Evolutionary conservation across 805 yeast species (phyloP).

Genomic region (Phaffomyces opuntiae): DNA sequence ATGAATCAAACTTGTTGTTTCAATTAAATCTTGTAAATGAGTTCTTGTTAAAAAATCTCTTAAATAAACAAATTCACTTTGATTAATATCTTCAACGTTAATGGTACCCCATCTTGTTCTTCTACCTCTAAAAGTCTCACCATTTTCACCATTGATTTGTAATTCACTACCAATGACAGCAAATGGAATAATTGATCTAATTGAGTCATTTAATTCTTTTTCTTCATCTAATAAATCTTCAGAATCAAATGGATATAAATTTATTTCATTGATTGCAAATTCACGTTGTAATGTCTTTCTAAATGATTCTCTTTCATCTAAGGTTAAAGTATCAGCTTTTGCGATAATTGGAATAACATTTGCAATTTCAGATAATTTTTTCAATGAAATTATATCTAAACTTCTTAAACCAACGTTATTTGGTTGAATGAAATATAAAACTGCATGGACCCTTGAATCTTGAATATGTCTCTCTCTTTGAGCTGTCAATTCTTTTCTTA

Average conservation of each 20-base stretch:
- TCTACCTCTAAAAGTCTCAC: conserved; percentile 81
- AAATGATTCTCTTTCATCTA: conserved; percentile 74
- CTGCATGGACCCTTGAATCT: conserved; percentile 92
- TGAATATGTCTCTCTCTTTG: conserved; percentile 76
- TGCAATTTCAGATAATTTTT: conserved; percentile 79
- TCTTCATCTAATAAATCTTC: conserved; percentile 67
- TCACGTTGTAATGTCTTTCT: conserved; percentile 74
- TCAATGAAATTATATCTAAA: conserved; percentile 76
- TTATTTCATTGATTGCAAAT: conserved; percentile 63
- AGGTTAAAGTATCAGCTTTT: conserved; percentile 83
- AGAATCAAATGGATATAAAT: conserved; percentile 77
- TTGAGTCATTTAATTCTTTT: conserved; percentile 64
- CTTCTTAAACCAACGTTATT: conserved; percentile 79
- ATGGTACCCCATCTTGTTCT: conserved; percentile 91
- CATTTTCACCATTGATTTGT: conserved; percentile 58
- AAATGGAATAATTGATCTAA: conserved; percentile 78
- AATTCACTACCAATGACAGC: conserved; percentile 90
- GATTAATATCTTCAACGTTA: conserved; percentile 88
- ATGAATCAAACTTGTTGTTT: conserved; percentile 79
- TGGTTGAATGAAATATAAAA: conserved; percentile 86
- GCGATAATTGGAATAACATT: conserved; percentile 96
- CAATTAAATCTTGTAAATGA: conserved; percentile 92
- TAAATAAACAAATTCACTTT: conserved; percentile 91
- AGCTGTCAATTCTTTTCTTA: conserved; percentile 92
- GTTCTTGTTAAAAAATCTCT: conserved; percentile 93